A percentile compares a stretch with the other conserved stretches of the same genome.
phyloP scores from a whole-genome alignment of 306 rosid species.

The Cicer arietinum region DNA sequence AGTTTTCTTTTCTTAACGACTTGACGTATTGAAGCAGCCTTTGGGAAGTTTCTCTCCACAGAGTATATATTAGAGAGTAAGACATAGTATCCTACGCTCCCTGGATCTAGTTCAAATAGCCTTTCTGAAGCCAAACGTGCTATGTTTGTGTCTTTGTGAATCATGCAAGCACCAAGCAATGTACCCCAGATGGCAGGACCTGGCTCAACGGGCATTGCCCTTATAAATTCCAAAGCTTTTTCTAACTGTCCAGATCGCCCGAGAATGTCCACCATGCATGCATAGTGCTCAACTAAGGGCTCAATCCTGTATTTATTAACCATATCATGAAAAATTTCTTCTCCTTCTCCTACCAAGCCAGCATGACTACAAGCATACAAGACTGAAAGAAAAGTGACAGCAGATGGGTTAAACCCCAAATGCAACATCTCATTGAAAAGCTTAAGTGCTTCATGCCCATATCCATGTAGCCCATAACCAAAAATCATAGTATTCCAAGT shows the following conservation, averaged over 20 bases:
- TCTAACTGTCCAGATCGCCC: conserved; percentile 87
- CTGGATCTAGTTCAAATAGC: conserved; percentile 81
- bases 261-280: conserved; percentile 96
- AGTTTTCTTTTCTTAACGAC: conserved; percentile 75
- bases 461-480: conserved; percentile 95
- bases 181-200: conserved; percentile 94
- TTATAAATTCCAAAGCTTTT: conserved; percentile 77
- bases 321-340: conserved; percentile 75
- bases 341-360: conserved; percentile 84
- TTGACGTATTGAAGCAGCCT: conserved; percentile 89
- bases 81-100: conserved; percentile 80
- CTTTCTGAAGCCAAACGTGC: conserved; percentile 79
- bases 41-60: conserved; percentile 76
- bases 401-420: conserved; percentile 61
- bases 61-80: conserved; percentile 87
- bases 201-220: conserved; percentile 78
- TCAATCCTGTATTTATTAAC: conserved; percentile 64
- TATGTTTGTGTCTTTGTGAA: conserved; percentile 71
- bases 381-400: conserved; percentile 81
- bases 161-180: conserved; percentile 92
- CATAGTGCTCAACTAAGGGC: conserved; percentile 85
- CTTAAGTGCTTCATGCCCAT: conserved; percentile 76
- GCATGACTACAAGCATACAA: conserved; percentile 97
- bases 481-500: conserved; percentile 97
- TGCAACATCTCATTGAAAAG: conserved; percentile 77